A percentile compares a stretch with the other conserved stretches of the same genome.
phyloP scores from a whole-genome alignment of 805 yeast species.

The Saccharomycopsis vini region DNA sequence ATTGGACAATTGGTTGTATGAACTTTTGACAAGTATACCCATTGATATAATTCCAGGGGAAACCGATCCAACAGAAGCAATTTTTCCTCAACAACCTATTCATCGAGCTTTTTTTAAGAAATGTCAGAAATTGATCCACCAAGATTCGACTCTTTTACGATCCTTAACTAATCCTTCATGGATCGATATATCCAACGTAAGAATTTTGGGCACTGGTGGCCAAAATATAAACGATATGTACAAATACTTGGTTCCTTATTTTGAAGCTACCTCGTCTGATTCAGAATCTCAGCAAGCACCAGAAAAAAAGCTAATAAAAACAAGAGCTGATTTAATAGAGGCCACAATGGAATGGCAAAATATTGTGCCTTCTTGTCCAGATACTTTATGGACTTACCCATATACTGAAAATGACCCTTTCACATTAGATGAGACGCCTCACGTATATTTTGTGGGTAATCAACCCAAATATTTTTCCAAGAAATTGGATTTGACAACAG shows the following conservation, averaged over 20 bases:
- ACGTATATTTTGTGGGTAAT: conserved; percentile 80
- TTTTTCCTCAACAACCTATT: conserved; percentile 86
- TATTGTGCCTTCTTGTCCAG: conserved; percentile 91
- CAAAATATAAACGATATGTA: conserved; percentile 74
- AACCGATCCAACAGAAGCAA: conserved; percentile 73
- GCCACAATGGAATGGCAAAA: conserved; percentile 76
- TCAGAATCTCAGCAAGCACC: background rate
- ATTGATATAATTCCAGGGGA: conserved; percentile 79
- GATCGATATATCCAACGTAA: conserved; percentile 47
- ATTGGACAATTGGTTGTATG: conserved; percentile 52
- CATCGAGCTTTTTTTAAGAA: conserved; percentile 62
- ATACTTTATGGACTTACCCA: conserved; percentile 87
- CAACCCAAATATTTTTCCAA: conserved; percentile 54
- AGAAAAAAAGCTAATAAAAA: conserved; percentile 17
- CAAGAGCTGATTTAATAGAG: conserved; percentile 50
- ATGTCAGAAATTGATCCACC: conserved; percentile 30
- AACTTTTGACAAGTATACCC: conserved; percentile 51
- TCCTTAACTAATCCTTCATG: conserved; percentile 67
- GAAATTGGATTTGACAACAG: conserved; percentile 26
- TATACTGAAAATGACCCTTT: conserved; percentile 73
- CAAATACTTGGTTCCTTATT: conserved; percentile 48
- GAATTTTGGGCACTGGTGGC: conserved; percentile 71
- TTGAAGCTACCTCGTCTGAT: conserved; percentile 14
- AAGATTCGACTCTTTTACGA: conserved; percentile 25
- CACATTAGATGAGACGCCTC: conserved; percentile 69